Evolutionary conservation across 345 rosid species (phyloP).

Genomic region (Camelina hispida): DNA sequence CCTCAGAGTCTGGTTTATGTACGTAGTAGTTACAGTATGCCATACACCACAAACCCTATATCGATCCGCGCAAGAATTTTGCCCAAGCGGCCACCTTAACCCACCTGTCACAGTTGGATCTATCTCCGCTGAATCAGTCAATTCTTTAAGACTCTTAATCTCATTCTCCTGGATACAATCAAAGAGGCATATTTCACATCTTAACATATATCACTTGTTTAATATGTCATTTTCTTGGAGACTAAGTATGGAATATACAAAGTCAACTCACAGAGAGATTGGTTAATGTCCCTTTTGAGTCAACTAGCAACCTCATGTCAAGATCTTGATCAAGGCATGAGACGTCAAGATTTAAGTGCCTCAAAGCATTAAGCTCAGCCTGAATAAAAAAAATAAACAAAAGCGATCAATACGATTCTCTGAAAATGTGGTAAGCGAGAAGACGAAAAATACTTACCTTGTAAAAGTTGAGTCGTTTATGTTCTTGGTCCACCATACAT

Average conservation of each 20-base stretch:
- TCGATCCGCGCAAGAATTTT: slow-evolving; percentile 48
- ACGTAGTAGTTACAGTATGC: slow-evolving; percentile 51
- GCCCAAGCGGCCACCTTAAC: slow-evolving; percentile 62
- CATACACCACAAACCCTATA: slow-evolving; percentile 54
- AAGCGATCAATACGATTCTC: not conserved
- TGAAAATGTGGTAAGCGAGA: not conserved
- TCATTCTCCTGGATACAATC: too few species aligned
- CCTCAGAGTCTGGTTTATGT: slow-evolving; percentile 45
- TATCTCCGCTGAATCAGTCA: slow-evolving; percentile 52
- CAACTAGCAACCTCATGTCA: too few species aligned
- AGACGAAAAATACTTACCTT: slow-evolving; percentile 45
- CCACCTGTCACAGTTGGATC: slow-evolving; percentile 71
- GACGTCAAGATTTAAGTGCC: too few species aligned
- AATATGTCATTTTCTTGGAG: too few species aligned
- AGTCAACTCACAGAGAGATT: too few species aligned
- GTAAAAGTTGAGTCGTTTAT: slow-evolving; percentile 50
- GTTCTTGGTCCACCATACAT: slow-evolving; percentile 49
- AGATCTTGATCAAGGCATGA: too few species aligned
- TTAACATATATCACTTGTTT: too few species aligned
- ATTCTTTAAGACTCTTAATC: too few species aligned
- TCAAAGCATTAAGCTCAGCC: slow-evolving; percentile 50
- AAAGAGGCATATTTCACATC: too few species aligned
- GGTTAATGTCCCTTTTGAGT: too few species aligned
- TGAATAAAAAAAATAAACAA: slow-evolving; percentile 16
- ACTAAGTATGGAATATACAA: too few species aligned